Percentiles rank a stretch among this genome's conserved stretches.
These are phyloP conservation scores for Aquanectria penicillioides DNA, from an alignment of 2,329 filamentous ascomycete species.

Conservation along the genomic window DNA sequence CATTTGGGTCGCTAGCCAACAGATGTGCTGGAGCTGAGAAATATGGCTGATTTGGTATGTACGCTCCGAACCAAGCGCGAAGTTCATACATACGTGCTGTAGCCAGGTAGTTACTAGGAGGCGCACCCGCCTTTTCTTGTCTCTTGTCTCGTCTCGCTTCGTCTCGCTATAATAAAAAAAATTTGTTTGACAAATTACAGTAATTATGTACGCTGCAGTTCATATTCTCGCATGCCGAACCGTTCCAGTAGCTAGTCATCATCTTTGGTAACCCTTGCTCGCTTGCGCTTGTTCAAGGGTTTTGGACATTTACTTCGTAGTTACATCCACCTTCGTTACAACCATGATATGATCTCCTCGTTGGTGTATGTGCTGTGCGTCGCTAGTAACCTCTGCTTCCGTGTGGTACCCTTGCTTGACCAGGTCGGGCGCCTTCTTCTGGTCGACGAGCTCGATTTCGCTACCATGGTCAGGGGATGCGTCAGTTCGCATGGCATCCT, in stretches of 20 bases:
- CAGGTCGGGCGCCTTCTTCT: conserved; percentile 23
- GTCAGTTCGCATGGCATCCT: conserved; percentile 26
- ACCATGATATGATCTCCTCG: conserved; percentile 39
- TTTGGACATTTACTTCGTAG: conserved; percentile 18
- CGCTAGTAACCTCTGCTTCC: conserved; percentile 15
- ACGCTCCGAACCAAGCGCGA: too few species aligned
- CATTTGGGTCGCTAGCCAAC: background rate
- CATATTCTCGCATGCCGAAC: background rate
- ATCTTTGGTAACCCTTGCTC: background rate
- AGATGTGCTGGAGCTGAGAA: conserved; percentile 9
- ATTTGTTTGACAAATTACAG: background rate
- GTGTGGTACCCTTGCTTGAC: conserved; percentile 24
- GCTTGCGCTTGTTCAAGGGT: conserved; percentile 10
- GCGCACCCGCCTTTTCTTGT: too few species aligned
- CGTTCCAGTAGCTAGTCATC: background rate
- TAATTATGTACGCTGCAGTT: background rate
- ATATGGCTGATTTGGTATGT: too few species aligned
- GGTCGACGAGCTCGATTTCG: conserved; percentile 44
- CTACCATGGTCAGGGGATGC: conserved; percentile 36
- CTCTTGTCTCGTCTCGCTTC: too few species aligned
- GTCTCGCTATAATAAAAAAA: too few species aligned
- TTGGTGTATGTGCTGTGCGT: background rate
- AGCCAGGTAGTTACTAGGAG: too few species aligned
- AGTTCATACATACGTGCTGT: too few species aligned
- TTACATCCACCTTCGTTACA: conserved; percentile 42